Evolutionary conservation across 805 yeast species (phyloP).

Genomic region (Candida ulmi): DNA sequence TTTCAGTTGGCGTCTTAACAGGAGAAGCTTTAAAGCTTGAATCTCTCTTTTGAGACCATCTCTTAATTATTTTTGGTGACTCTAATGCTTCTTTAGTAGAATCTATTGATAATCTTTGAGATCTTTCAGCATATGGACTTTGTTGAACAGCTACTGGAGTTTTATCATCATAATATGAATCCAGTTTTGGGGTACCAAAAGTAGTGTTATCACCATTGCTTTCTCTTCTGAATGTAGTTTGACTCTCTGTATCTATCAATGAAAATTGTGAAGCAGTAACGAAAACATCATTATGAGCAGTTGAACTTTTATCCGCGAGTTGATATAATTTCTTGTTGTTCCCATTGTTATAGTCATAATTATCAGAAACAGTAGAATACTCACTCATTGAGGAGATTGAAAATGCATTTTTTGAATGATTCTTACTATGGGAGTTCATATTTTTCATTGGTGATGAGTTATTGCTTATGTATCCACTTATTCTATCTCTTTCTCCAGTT

Average conservation of each 20-base stretch:
- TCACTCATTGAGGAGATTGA: slow-evolving; percentile 22
- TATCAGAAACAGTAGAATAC: slow-evolving; percentile 15
- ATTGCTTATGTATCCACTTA: neutral
- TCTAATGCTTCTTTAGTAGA: slow-evolving; percentile 4
- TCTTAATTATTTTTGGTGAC: slow-evolving; percentile 20
- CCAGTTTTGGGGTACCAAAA: no score
- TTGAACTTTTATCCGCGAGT: slow-evolving; percentile 8
- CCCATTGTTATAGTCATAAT: slow-evolving; percentile 5
- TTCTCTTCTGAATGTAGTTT: neutral
- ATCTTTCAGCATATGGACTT: neutral
- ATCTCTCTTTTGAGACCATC: slow-evolving; percentile 15
- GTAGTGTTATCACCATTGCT: neutral
- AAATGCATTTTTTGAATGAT: slow-evolving; percentile 8
- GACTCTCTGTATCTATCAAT: slow-evolving; percentile 9
- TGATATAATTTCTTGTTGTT: slow-evolving; percentile 12
- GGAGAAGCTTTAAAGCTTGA: no score
- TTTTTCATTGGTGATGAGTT: slow-evolving; percentile 2
- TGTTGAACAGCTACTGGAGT: neutral
- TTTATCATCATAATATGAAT: neutral
- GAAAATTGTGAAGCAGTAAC: slow-evolving; percentile 35
- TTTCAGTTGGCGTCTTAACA: no score
- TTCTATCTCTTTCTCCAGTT: neutral
- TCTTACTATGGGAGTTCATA: neutral
- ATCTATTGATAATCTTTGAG: neutral
- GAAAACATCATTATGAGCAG: slow-evolving; percentile 26